phyloP scores from a whole-genome alignment of 441 rosid species.

The Omphalea diandra region DNA sequence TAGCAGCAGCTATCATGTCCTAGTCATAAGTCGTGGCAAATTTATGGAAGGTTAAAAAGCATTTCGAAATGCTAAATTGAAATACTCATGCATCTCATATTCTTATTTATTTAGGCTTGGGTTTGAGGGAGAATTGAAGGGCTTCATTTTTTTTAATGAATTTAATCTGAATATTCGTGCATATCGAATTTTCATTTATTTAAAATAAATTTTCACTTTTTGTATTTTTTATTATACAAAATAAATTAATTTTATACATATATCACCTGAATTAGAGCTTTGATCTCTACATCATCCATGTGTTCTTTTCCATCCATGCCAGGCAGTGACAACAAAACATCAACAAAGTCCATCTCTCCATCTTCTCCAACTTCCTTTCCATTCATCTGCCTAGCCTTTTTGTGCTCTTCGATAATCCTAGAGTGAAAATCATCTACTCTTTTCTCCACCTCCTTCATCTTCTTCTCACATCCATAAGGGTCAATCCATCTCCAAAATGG shows the following conservation, averaged over 20 bases:
- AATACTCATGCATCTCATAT: too few species aligned
- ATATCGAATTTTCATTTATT: too few species aligned
- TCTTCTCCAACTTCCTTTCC: slow-evolving; percentile 15
- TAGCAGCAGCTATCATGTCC: slow-evolving; percentile 98
- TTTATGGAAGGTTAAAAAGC: too few species aligned
- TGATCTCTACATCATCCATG: slow-evolving; percentile 77
- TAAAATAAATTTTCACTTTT: too few species aligned
- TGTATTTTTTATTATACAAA: too few species aligned
- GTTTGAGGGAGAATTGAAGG: too few species aligned
- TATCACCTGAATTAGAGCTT: slow-evolving; percentile 77
- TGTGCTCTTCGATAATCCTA: slow-evolving; percentile 65
- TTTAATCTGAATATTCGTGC: too few species aligned
- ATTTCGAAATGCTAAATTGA: too few species aligned
- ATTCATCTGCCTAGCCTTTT: slow-evolving; percentile 26
- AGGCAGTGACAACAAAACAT: slow-evolving; percentile 72
- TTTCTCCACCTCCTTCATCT: slow-evolving; percentile 81
- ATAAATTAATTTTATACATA: neutral
- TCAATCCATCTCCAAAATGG: slow-evolving; percentile 93
- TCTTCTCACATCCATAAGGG: slow-evolving; percentile 69
- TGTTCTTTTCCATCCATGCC: slow-evolving; percentile 64
- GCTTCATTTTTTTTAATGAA: too few species aligned
- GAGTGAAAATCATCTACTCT: slow-evolving; percentile 80
- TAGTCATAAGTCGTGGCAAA: slow-evolving; percentile 12
- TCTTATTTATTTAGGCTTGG: too few species aligned
- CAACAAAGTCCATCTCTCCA: slow-evolving; percentile 72